phyloP scores from a whole-genome alignment of 345 rosid species.

The Acer yangbiense region DNA sequence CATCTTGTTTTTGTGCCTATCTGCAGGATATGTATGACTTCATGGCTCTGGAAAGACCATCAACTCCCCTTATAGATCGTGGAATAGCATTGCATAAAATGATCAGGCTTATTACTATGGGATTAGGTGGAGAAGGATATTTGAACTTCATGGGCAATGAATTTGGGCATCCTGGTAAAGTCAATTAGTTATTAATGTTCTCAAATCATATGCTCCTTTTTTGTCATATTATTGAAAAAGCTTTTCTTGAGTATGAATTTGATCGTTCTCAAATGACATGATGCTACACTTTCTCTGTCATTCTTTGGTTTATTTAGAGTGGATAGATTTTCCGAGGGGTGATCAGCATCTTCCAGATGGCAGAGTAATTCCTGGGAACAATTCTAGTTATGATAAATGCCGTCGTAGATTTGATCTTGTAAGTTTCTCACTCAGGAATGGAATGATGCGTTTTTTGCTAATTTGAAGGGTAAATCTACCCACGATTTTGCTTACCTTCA shows the following conservation, averaged over 20 bases:
- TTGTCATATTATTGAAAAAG: background rate
- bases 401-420: conserved; percentile 94
- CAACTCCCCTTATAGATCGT: conserved; percentile 83
- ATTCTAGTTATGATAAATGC: conserved; percentile 83
- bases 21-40: conserved; percentile 95
- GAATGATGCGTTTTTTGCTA: background rate
- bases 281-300: conserved; percentile 14
- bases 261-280: background rate
- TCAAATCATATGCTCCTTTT: background rate
- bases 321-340: conserved; percentile 97
- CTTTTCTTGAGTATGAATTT: background rate
- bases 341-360: conserved; percentile 81
- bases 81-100: conserved; percentile 98
- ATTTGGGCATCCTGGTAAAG: conserved; percentile 96
- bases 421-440: conserved; percentile 32
- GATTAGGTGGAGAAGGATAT: conserved; percentile 97
- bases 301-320: conserved; percentile 49
- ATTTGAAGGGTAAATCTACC: background rate
- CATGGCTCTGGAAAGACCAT: conserved; percentile 83
- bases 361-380: conserved; percentile 67
- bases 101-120: conserved; percentile 94
- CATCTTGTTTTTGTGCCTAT: conserved; percentile 15
- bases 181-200: conserved; percentile 10
- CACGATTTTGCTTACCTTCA: background rate
- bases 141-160: conserved; percentile 99